phyloP scores from a whole-genome alignment of 2,329 filamentous ascomycete genomes.

The Lojkania enalia region DNA sequence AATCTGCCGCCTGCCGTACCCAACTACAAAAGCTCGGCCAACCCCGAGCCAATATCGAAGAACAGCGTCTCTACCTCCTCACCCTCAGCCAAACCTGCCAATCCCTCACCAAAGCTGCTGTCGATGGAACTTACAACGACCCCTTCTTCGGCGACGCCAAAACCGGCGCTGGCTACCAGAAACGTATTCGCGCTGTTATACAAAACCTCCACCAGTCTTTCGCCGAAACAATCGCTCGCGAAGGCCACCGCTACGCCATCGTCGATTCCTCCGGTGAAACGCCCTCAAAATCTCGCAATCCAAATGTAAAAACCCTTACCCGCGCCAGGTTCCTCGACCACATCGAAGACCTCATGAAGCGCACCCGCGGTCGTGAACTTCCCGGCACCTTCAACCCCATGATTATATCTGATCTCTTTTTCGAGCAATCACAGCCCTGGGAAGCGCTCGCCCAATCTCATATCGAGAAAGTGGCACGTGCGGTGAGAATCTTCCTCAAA shows the following conservation, averaged over 20 bases:
- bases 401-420: slow-evolving; percentile 24
- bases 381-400: slow-evolving; percentile 27
- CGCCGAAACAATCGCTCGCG: slow-evolving; percentile 1
- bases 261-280: slow-evolving; percentile 7
- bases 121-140: slow-evolving; percentile 51
- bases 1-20: slow-evolving; percentile 11
- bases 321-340: slow-evolving; percentile 24
- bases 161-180: slow-evolving; percentile 18
- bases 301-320: slow-evolving; percentile 10
- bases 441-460: not conserved
- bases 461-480: not conserved
- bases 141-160: slow-evolving; percentile 51
- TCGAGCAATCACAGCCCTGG: slow-evolving; percentile 25
- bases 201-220: slow-evolving; percentile 22
- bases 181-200: slow-evolving; percentile 24
- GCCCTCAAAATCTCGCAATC: not conserved
- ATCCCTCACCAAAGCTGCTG: slow-evolving; percentile 50
- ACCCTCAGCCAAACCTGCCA: slow-evolving; percentile 49
- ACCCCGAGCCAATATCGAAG: slow-evolving; percentile 47
- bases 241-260: slow-evolving; percentile 15
- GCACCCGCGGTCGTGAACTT: slow-evolving; percentile 24
- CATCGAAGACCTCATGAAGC: slow-evolving; percentile 23
- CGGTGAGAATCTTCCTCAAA: slow-evolving; percentile 2
- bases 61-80: slow-evolving; percentile 56
- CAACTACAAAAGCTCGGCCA: slow-evolving; percentile 54